These are phyloP conservation scores for Xylariales sp. DNA, from an alignment of 2,329 filamentous ascomycete species.

Conservation along the genomic window DNA sequence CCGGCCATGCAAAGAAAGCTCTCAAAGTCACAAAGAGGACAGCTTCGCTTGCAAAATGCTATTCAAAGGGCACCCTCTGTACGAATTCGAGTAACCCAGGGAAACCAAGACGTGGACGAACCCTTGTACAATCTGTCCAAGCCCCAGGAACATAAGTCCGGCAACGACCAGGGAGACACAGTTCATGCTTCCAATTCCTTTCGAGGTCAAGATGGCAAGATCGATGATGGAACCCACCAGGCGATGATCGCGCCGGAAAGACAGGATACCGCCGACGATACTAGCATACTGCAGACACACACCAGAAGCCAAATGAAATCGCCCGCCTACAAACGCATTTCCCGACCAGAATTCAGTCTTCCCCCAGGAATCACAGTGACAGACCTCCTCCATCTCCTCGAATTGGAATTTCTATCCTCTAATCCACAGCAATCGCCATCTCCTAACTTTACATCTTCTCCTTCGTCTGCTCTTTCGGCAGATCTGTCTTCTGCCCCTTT, in stretches of 20 bases:
- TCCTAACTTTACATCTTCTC: neutral
- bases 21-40: conserved; percentile 9
- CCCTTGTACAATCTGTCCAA: neutral
- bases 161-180: neutral
- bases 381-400: conserved; percentile 8
- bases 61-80: conserved; percentile 8
- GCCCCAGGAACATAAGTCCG: neutral
- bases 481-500: conserved; percentile 2
- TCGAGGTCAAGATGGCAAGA: neutral
- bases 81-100: neutral
- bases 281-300: too few relatives aligned
- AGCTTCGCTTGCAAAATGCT: conserved; percentile 8
- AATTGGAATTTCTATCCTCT: conserved; percentile 7
- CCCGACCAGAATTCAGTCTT: conserved; percentile 8
- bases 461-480: conserved; percentile 5
- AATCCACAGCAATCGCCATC: neutral
- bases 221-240: conserved; percentile 1
- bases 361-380: conserved; percentile 8
- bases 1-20: conserved; percentile 1
- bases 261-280: too few relatives aligned
- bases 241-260: too few relatives aligned
- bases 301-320: neutral
- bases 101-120: neutral
- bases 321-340: conserved; percentile 4
- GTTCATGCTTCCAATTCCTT: neutral